phyloP scores from a whole-genome alignment of 1,284 basidiomycete species.

The Sphagnurus paluster region DNA sequence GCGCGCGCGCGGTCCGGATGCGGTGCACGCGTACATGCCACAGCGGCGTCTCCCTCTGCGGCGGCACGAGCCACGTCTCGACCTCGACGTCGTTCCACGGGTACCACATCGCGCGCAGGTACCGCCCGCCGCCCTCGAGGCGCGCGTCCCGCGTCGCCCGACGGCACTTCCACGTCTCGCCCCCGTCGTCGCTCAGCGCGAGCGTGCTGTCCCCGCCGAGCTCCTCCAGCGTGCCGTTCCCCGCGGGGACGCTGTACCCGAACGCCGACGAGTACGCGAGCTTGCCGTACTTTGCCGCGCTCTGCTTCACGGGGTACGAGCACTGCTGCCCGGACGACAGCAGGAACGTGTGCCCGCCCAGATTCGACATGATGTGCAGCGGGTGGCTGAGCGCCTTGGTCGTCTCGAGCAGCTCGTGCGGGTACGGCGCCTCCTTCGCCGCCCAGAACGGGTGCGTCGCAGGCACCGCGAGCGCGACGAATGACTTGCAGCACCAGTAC shows the following conservation, averaged over 20 bases:
- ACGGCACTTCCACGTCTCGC: slow-evolving; percentile 72
- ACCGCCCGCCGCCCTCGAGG: slow-evolving; percentile 56
- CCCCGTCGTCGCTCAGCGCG: slow-evolving; percentile 65
- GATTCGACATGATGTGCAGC: slow-evolving; percentile 64
- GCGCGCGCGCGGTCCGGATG: slow-evolving; percentile 48
- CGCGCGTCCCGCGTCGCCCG: slow-evolving; percentile 62
- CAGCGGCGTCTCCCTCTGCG: slow-evolving; percentile 50
- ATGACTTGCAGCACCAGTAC: slow-evolving; percentile 83
- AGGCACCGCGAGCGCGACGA: slow-evolving; percentile 65
- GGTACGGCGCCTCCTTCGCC: slow-evolving; percentile 62
- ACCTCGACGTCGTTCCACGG: slow-evolving; percentile 74
- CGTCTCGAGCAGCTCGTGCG: slow-evolving; percentile 42
- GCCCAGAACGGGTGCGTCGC: slow-evolving; percentile 73
- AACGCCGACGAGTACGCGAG: slow-evolving; percentile 74
- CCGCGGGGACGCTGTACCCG: slow-evolving; percentile 74
- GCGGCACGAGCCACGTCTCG: slow-evolving; percentile 76
- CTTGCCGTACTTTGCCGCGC: slow-evolving; percentile 78
- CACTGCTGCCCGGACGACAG: slow-evolving; percentile 79
- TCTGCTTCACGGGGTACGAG: slow-evolving; percentile 77
- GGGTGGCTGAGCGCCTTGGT: slow-evolving; percentile 58
- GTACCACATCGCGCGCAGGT: slow-evolving; percentile 70
- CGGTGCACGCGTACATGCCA: slow-evolving; percentile 75
- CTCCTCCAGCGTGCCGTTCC: slow-evolving; percentile 69
- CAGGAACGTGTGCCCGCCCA: slow-evolving; percentile 67
- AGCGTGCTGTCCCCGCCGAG: slow-evolving; percentile 69